Conservation (phyloP, 2,329 filamentous ascomycete genomes). For the Aspergillus spinulosporus region DNA sequence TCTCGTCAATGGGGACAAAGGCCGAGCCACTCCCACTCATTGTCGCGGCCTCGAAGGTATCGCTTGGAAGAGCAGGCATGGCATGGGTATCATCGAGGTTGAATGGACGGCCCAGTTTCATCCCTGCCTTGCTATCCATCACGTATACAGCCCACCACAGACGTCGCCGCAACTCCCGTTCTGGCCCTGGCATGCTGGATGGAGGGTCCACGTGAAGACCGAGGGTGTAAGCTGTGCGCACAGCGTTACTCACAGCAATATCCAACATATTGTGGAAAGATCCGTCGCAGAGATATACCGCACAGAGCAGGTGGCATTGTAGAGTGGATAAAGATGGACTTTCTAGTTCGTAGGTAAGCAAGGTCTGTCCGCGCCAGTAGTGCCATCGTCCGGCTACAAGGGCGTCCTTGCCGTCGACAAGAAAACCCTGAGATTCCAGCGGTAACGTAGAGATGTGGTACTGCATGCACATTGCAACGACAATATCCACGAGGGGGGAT, state of each 20-base stretch:
- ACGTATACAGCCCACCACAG: constrained; percentile 13
- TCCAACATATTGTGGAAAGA: constrained; percentile 13
- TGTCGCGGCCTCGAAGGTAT: constrained; percentile 1
- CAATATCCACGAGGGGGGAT: constrained; percentile 24
- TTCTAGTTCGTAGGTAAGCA: constrained; percentile 11
- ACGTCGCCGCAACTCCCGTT: constrained; percentile 7
- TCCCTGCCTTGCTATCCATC: constrained; percentile 16
- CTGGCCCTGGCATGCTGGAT: not conserved
- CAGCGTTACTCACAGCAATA: not conserved
- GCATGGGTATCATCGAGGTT: not conserved
- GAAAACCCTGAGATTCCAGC: not conserved
- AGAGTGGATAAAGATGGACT: constrained; percentile 5
- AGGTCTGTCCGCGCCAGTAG: constrained; percentile 6
- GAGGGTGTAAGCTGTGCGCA: constrained; percentile 3
- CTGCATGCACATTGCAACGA: constrained; percentile 28
- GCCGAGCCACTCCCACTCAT: constrained; percentile 16
- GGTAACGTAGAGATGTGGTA: constrained; percentile 16
- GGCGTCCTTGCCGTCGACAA: constrained; percentile 4
- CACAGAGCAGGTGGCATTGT: constrained; percentile 11
- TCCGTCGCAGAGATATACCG: constrained; percentile 4
- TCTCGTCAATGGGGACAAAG: constrained; percentile 15
- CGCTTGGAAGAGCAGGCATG: constrained; percentile 12
- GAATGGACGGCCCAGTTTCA: constrained; percentile 26
- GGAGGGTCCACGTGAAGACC: constrained; percentile 11
- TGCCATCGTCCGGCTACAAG: constrained; percentile 9